Evolutionary conservation across 768 basidiomycete genomes (phyloP).

Genomic region (Pulveroboletus sp.): DNA sequence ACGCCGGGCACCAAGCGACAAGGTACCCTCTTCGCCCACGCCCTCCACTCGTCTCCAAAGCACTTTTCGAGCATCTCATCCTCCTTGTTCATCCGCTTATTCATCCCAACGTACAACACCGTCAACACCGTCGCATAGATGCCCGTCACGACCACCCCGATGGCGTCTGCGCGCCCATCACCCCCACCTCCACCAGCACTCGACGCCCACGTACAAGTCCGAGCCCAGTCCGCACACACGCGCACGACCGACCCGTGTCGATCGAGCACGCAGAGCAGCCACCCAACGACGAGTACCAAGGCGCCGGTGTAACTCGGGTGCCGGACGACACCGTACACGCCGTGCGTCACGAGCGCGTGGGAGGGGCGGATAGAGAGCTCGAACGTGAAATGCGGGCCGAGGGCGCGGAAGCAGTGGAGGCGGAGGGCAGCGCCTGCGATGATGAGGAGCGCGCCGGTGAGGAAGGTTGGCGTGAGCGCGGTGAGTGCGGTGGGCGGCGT

Average conservation of each 20-base stretch:
- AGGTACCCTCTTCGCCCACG: constrained; percentile 21
- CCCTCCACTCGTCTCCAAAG: constrained; percentile 27
- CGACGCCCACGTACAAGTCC: no score
- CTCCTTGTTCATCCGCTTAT: constrained; percentile 23
- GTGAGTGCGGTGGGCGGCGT: constrained; percentile 2
- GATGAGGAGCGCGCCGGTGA: constrained; percentile 5
- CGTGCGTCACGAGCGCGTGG: constrained; percentile 25
- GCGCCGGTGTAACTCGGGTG: constrained; percentile 29
- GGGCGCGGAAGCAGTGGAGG: constrained; percentile 12
- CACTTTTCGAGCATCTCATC: constrained; percentile 26
- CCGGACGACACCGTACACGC: constrained; percentile 25
- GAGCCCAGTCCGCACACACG: neutral
- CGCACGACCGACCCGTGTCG: constrained; percentile 1
- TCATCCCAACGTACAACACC: fast-evolving
- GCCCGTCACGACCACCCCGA: neutral
- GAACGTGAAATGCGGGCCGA: constrained; percentile 26
- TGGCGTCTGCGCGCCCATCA: no score
- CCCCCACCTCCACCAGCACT: neutral
- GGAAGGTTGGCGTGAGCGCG: constrained; percentile 6
- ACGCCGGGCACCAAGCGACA: constrained; percentile 22
- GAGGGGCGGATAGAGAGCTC: constrained; percentile 19
- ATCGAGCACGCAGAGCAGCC: constrained; percentile 4
- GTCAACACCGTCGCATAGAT: neutral
- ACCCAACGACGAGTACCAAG: neutral
- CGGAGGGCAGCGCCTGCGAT: constrained; percentile 14